Evolutionary conservation across 2,329 filamentous ascomycete species (phyloP), one percentile per base, ranked within the genome.

Genomic region (Ophiostoma quercus): DNA sequence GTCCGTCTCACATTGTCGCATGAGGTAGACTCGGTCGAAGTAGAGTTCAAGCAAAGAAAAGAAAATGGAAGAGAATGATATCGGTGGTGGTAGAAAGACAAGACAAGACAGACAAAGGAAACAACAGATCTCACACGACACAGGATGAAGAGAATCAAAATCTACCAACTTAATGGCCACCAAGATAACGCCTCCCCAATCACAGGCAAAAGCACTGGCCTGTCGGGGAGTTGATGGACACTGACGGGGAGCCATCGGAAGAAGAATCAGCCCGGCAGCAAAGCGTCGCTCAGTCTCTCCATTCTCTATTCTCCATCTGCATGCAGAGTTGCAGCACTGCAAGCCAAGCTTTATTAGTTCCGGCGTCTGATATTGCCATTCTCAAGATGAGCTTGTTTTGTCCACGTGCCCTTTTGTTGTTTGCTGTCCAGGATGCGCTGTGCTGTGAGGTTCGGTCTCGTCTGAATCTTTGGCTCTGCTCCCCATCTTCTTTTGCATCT

Each of bases 1-100:
- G 39, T 60, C 43, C 65, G 68, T 69, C 68, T 69, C 68, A 69
- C 19, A 25, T 9, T 29, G 39, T 41, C 39, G 39, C 39, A 41
- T 41, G 39, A 34, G 5, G 34, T 34, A 41, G 39, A 34, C 34
- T 34, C 34, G 34, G 39, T 41, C 2, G 12, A 14, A 41, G 37
- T 39, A 39, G 37, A 39, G 11, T 29, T 29, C 25, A 29, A 29
- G 25, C 25, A 29, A 29, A 29, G 25, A 29, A 29, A 29, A 29
- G 25, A 29, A 29, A 29, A 29, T 29, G 25, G 25, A 29, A 29
- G 25, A 29, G 25, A 29, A 29, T 29, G 25, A 29, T 29, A 29
- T 29, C 25, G 25, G 25, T 29, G 25, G 25, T 34, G 34, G 34
- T 34, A 34, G 34, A 34, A 34, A 34, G 34, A 34, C 34, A 34